Evolutionary conservation across 176 grass and related monocot genomes (phyloP), one percentile per base, ranked within the genome.

Genomic region (Ampelocalamus luodianensis): DNA sequence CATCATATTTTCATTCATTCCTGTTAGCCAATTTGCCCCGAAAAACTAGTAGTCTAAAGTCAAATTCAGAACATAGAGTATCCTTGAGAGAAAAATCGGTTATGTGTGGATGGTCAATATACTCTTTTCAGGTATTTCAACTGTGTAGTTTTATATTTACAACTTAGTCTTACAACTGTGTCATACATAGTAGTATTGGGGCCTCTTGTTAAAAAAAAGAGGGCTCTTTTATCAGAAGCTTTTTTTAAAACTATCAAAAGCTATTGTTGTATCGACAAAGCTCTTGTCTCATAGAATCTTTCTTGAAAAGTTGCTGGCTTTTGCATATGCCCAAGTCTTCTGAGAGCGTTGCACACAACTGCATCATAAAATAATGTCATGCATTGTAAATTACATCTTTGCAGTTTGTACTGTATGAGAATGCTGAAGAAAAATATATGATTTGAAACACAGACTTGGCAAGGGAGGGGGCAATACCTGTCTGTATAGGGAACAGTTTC

Each of bases 281-380:
- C 13, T 84, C 85, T 37, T 83, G 80, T 91, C 59, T 88, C 27
- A 80, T 82, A 24, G 74, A 67, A 80, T 94, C 87, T 6, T 79
- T 85, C 77, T 62, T 80, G 16, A 80, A 72, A 79, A 77, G 49
- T 37, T 93, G 43, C 68, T 91, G 80, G 72, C 71, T 91, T 89
- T 85, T 74, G 78, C 80, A 89, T 73, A 80, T 86, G 17, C 93
- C 67, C 37, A 99, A 78, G 38, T 94, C 84, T 61, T 89, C 71
- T 50, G 91, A 92, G 12, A 99, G 75, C 20, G 89, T 91, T 78
- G 88, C 82, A 80, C 93, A 96, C 53, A 99, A 77, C 91, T 99
- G 86, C 86, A 93, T 12, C 26, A 79, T 44, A 58, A 13, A 88
- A 85, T 5, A 77, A 81, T 45, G 40, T 27, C 27, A 66, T 11